Percentiles rank a stretch among this genome's conserved stretches.
phyloP scores from a whole-genome alignment of 148 eudicot species.

The Oxyria digyna region DNA sequence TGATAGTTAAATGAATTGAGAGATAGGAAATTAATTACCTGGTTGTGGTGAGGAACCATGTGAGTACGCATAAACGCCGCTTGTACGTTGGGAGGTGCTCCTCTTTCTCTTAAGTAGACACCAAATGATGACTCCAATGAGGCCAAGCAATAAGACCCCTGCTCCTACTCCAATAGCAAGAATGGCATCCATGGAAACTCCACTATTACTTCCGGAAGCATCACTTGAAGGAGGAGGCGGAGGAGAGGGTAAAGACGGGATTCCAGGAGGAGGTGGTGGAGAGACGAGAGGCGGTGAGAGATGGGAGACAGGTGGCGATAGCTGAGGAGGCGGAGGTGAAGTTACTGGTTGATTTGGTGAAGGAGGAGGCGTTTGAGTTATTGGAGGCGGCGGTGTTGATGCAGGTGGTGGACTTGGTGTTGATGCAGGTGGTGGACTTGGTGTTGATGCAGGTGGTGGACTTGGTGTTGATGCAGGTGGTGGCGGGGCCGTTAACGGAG shows the following conservation, averaged over 20 bases:
- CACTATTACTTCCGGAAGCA: constrained; percentile 23
- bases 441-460: constrained; percentile 14
- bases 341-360: constrained; percentile 14
- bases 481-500: constrained; percentile 9
- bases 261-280: constrained; percentile 19
- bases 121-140: constrained; percentile 29
- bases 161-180: constrained; percentile 30
- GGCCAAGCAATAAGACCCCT: constrained; percentile 37
- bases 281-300: constrained; percentile 18
- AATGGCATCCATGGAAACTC: constrained; percentile 29
- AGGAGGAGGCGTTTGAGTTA: not conserved
- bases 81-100: constrained; percentile 21
- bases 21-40: constrained; percentile 31
- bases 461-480: not conserved
- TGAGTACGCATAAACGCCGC: constrained; percentile 37
- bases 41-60: constrained; percentile 43
- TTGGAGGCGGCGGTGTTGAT: constrained; percentile 13
- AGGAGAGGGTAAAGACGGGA: constrained; percentile 16
- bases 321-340: constrained; percentile 13
- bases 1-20: not conserved
- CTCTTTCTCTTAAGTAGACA: constrained; percentile 38
- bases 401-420: constrained; percentile 18
- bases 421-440: constrained; percentile 18
- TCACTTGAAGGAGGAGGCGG: constrained; percentile 13
- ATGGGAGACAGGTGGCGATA: constrained; percentile 20